Conservation (phyloP, 768 basidiomycete species). For the Suillus tomentosus region DNA sequence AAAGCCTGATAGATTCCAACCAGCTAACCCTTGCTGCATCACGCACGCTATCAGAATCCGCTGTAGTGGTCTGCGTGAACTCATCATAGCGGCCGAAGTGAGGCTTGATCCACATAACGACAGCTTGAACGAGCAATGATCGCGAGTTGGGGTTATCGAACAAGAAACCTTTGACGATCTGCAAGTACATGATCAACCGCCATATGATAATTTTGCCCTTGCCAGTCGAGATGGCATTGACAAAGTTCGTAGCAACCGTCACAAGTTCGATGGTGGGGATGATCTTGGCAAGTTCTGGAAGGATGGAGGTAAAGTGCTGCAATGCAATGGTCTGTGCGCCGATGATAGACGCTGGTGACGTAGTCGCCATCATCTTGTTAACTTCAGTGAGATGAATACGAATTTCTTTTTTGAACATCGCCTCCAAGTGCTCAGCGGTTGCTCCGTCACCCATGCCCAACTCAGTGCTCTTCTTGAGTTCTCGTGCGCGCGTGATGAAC, state of each 20-base stretch:
- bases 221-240: slow-evolving; percentile 72
- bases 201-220: slow-evolving; percentile 91
- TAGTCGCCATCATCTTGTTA: slow-evolving; percentile 85
- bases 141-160: slow-evolving; percentile 85
- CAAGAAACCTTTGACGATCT: slow-evolving; percentile 85
- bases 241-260: slow-evolving; percentile 83
- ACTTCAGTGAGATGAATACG: slow-evolving; percentile 75
- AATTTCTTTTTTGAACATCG: slow-evolving; percentile 82
- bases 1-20: slow-evolving; percentile 90
- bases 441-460: slow-evolving; percentile 77
- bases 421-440: slow-evolving; percentile 84
- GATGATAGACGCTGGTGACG: slow-evolving; percentile 82
- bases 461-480: slow-evolving; percentile 83
- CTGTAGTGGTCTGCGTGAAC: slow-evolving; percentile 58
- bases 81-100: slow-evolving; percentile 94
- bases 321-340: slow-evolving; percentile 95
- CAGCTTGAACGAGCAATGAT: slow-evolving; percentile 77
- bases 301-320: slow-evolving; percentile 89
- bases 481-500: slow-evolving; percentile 88
- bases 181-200: slow-evolving; percentile 93
- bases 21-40: slow-evolving; percentile 83
- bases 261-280: slow-evolving; percentile 84
- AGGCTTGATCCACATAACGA: slow-evolving; percentile 93
- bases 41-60: slow-evolving; percentile 64
- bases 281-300: slow-evolving; percentile 84